These are phyloP conservation scores for Boletellus emodensis DNA, from an alignment of 768 basidiomycete species.

Conservation along the genomic window DNA sequence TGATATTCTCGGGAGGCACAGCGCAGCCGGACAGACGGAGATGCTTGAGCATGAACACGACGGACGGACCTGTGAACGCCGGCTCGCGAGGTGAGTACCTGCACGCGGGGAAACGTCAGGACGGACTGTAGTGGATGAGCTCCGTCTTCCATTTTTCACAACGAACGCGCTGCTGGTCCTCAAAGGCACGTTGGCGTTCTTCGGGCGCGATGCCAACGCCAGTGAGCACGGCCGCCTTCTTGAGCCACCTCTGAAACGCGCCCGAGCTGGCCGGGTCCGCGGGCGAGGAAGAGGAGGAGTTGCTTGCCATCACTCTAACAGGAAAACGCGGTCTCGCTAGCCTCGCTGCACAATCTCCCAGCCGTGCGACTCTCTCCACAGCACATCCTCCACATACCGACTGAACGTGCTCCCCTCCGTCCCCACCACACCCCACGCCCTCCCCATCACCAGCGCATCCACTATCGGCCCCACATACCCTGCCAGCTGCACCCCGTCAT, in stretches of 20 bases:
- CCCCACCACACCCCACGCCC: constrained; percentile 55
- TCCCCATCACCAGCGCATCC: constrained; percentile 66
- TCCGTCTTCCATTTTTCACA: constrained; percentile 73
- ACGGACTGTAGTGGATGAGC: constrained; percentile 67
- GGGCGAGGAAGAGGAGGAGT: constrained; percentile 20
- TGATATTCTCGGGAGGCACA: constrained; percentile 66
- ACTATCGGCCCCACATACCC: constrained; percentile 56
- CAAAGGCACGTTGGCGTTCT: constrained; percentile 35
- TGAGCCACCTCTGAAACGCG: constrained; percentile 50
- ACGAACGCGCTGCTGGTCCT: constrained; percentile 35
- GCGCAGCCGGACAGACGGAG: constrained; percentile 70
- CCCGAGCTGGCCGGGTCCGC: constrained; percentile 20
- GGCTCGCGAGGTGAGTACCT: constrained; percentile 8
- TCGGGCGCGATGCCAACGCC: constrained; percentile 48
- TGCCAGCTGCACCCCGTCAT: constrained; percentile 48
- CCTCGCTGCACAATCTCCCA: constrained; percentile 49
- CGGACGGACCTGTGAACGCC: constrained; percentile 61
- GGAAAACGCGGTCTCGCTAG: constrained; percentile 16
- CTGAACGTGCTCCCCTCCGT: constrained; percentile 78
- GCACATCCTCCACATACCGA: constrained; percentile 58
- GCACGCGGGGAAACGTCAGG: constrained; percentile 8
- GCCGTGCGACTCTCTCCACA: constrained; percentile 60
- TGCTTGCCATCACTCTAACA: constrained; percentile 28
- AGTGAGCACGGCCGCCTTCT: constrained; percentile 44
- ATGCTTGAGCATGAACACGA: constrained; percentile 91